These are phyloP conservation scores for Mycocentrospora acerina DNA, from an alignment of 2,329 filamentous ascomycete species.

Conservation along the genomic window DNA sequence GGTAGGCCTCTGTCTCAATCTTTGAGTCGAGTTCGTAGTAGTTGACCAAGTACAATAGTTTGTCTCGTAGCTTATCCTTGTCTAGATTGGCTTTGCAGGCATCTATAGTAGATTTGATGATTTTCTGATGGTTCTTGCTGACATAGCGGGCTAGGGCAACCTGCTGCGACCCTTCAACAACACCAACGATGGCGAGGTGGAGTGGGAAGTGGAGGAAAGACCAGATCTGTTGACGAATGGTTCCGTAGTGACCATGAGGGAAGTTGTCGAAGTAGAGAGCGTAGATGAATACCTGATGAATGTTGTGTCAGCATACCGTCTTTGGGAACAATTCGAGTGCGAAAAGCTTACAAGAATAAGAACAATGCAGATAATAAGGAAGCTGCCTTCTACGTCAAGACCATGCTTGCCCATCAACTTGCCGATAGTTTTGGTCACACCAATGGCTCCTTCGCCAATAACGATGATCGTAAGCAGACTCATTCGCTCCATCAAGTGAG, in stretches of 20 bases:
- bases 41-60: slow-evolving; percentile 25
- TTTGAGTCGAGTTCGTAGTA: slow-evolving; percentile 36
- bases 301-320: slow-evolving; percentile 1
- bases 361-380: slow-evolving; percentile 41
- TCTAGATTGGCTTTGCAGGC: slow-evolving; percentile 38
- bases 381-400: slow-evolving; percentile 36
- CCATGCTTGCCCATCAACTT: slow-evolving; percentile 41
- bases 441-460: slow-evolving; percentile 65
- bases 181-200: slow-evolving; percentile 62
- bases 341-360: slow-evolving; percentile 30
- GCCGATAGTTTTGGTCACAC: slow-evolving; percentile 57
- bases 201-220: slow-evolving; percentile 62
- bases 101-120: slow-evolving; percentile 42
- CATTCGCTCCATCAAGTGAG: slow-evolving; percentile 65
- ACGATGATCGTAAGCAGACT: slow-evolving; percentile 66
- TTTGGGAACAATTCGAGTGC: neutral
- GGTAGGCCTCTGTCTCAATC: slow-evolving; percentile 25
- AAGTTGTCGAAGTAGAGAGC: slow-evolving; percentile 63
- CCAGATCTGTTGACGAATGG: slow-evolving; percentile 62
- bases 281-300: slow-evolving; percentile 57
- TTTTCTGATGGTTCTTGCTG: slow-evolving; percentile 47
- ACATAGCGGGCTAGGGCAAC: slow-evolving; percentile 53
- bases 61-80: slow-evolving; percentile 30
- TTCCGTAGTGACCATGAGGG: slow-evolving; percentile 52
- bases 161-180: slow-evolving; percentile 65